Evolutionary conservation across 129 eudicot species (phyloP).

Genomic region (Saussurea involucrata): DNA sequence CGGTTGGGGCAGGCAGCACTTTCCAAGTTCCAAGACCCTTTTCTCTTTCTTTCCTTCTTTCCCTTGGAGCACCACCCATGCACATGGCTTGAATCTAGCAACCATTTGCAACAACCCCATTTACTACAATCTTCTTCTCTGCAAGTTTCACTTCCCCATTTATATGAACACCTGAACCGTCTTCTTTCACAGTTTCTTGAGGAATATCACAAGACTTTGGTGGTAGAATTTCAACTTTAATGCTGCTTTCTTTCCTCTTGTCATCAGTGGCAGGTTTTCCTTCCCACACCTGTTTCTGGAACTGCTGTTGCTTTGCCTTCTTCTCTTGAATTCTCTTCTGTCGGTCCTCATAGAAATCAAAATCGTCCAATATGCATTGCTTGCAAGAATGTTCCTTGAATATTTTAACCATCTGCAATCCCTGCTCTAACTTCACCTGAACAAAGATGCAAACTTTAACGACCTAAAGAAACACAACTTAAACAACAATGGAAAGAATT

Average conservation of each 20-base stretch:
- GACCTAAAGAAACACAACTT: neutral
- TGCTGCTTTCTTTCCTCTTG: constrained; percentile 27
- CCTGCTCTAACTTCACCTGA: constrained; percentile 77
- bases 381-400: constrained; percentile 67
- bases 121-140: constrained; percentile 27
- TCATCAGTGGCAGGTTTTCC: constrained; percentile 40
- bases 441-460: neutral
- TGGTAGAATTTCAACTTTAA: constrained; percentile 29
- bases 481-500: neutral
- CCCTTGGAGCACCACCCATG: constrained; percentile 16
- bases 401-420: constrained; percentile 60
- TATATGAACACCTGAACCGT: constrained; percentile 10
- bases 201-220: constrained; percentile 29
- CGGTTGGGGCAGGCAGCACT: constrained; percentile 14
- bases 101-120: constrained; percentile 52
- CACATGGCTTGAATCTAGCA: constrained; percentile 27
- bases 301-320: constrained; percentile 68
- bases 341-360: constrained; percentile 78
- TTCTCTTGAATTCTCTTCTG: constrained; percentile 71
- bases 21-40: neutral
- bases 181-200: constrained; percentile 30
- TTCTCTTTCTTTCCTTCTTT: neutral
- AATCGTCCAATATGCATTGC: constrained; percentile 75
- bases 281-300: constrained; percentile 74
- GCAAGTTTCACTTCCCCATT: constrained; percentile 34